Conservation (phyloP, 2,329 filamentous ascomycete genomes). For the Thielaviopsis populi region DNA sequence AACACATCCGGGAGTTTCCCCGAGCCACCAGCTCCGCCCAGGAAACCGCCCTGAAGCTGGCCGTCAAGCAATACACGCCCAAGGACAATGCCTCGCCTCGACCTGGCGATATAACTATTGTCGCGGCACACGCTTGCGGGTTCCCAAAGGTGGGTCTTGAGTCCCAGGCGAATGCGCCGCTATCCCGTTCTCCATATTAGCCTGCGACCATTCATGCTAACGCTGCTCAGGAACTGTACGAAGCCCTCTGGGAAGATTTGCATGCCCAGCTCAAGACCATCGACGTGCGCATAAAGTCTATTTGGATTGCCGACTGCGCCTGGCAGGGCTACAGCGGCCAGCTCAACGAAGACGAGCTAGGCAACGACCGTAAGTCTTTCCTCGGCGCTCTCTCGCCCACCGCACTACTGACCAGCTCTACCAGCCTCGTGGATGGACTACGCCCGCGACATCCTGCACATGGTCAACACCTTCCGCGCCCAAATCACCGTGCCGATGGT, state of each 20-base stretch:
- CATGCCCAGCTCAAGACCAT: slow-evolving; percentile 37
- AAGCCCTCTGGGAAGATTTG: slow-evolving; percentile 80
- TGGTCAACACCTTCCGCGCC: slow-evolving; percentile 66
- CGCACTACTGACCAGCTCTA: not conserved
- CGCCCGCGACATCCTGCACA: slow-evolving; percentile 65
- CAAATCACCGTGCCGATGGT: slow-evolving; percentile 58
- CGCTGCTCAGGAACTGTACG: slow-evolving; percentile 63
- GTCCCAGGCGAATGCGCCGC: not conserved
- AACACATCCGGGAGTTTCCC: slow-evolving; percentile 72
- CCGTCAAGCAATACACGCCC: slow-evolving; percentile 80
- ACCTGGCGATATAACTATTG: slow-evolving; percentile 67
- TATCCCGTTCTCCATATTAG: not conserved
- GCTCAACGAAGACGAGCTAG: slow-evolving; percentile 59
- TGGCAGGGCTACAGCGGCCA: slow-evolving; percentile 68
- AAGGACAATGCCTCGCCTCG: slow-evolving; percentile 51
- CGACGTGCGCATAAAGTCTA: slow-evolving; percentile 57
- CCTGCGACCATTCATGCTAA: not conserved
- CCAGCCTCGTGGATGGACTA: slow-evolving; percentile 76
- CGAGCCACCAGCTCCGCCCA: slow-evolving; percentile 56
- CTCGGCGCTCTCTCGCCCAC: not conserved
- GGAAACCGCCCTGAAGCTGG: slow-evolving; percentile 57
- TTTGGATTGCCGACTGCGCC: slow-evolving; percentile 85
- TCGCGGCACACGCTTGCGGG: slow-evolving; percentile 79
- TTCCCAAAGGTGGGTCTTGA: slow-evolving; percentile 58
- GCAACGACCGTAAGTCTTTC: slow-evolving; percentile 59